Conservation (phyloP, 768 basidiomycete species). For the Tricholoma furcatifolium region DNA sequence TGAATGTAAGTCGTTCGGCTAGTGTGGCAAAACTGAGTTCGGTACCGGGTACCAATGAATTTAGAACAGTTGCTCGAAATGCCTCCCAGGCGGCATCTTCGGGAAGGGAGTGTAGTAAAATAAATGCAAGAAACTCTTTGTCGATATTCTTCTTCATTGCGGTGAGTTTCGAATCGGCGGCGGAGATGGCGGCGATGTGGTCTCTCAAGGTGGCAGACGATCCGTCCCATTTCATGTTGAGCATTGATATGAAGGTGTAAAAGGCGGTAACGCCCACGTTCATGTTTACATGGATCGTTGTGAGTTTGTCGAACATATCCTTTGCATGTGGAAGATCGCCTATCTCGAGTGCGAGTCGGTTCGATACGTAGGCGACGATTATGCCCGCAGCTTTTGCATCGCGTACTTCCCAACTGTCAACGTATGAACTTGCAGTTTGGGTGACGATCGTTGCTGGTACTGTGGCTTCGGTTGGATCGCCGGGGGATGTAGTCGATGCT, state of each 20-base stretch:
- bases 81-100: not conserved
- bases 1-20: not conserved
- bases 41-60: not conserved
- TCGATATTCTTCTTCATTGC: not conserved
- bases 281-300: not conserved
- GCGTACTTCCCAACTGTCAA: not conserved
- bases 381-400: not conserved
- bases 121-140: not conserved
- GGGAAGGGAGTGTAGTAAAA: not conserved
- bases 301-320: not conserved
- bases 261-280: not conserved
- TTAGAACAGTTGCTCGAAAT: not conserved
- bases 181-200: not conserved
- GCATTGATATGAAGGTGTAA: no score
- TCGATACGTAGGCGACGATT: not conserved
- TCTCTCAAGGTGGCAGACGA: not conserved
- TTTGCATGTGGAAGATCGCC: not conserved
- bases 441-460: no score
- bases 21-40: not conserved
- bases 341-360: not conserved
- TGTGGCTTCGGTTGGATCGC: not conserved
- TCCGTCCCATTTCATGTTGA: not conserved
- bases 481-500: not conserved
- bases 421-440: not conserved
- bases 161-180: not conserved